These are phyloP conservation scores for Nicotiana paniculata DNA, from an alignment of 257 asterid genomes.

Conservation along the genomic window DNA sequence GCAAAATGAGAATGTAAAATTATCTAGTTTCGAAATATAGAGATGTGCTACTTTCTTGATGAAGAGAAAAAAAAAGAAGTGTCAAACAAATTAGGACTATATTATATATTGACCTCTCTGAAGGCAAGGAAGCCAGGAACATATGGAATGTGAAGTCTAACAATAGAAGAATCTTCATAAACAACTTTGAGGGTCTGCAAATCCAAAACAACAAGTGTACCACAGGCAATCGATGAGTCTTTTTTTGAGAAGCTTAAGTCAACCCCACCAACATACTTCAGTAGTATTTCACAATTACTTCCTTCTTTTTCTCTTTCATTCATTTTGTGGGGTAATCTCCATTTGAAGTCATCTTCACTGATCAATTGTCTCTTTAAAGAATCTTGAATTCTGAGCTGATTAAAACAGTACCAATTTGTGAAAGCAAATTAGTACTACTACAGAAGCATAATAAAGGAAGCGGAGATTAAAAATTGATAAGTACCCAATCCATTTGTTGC, in stretches of 20 bases:
- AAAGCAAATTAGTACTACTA: background rate
- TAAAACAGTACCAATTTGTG: background rate
- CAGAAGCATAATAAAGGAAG: background rate
- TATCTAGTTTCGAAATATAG: too few relatives aligned
- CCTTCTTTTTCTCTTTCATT: slow-evolving; percentile 20
- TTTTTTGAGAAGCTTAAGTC: slow-evolving; percentile 77
- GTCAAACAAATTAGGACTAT: too few relatives aligned
- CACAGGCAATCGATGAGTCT: slow-evolving; percentile 78
- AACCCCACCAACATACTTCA: slow-evolving; percentile 73
- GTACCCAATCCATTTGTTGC: slow-evolving; percentile 8
- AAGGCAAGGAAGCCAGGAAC: slow-evolving; percentile 86
- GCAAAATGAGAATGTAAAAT: background rate
- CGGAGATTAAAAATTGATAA: background rate
- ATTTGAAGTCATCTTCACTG: slow-evolving; percentile 43
- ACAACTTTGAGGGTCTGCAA: slow-evolving; percentile 47
- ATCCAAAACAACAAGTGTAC: slow-evolving; percentile 68
- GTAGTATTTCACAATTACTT: slow-evolving; percentile 25
- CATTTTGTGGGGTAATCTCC: slow-evolving; percentile 39
- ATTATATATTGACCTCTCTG: slow-evolving; percentile 50
- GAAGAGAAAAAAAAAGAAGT: too few relatives aligned
- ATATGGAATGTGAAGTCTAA: slow-evolving; percentile 61
- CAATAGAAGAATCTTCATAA: slow-evolving; percentile 52
- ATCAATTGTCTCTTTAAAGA: slow-evolving; percentile 49
- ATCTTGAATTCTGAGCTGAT: slow-evolving; percentile 47
- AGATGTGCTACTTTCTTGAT: too few relatives aligned